Evolutionary conservation across 441 rosid genomes (phyloP), one percentile per base, ranked within the genome.

Genomic region (Populus hybrid): DNA sequence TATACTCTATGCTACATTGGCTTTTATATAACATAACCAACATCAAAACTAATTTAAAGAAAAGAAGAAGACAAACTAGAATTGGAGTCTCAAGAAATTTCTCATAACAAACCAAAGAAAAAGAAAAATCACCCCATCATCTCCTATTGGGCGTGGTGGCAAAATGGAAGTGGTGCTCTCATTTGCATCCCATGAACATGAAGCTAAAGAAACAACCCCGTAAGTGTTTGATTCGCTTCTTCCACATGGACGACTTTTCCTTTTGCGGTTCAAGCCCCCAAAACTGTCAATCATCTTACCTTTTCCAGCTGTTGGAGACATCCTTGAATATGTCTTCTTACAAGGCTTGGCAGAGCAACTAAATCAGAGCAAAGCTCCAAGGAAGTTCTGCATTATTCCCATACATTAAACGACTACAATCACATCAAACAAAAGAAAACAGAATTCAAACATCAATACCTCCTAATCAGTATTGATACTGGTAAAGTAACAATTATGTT

Each of bases 101-200:
- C 36, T 70, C 75, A 61, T 23, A 9, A 64, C 66, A 77, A 11
- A n/a, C 40, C 63, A 71, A 26, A 71, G 63, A n/a, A 72, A 50
- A 8, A 21, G 71, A 73, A 46, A 66, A n/a, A 80, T 82, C 71
- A 83, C 86, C 77, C 85, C 86, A 12, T 83, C 84, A 18, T 82
- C 82, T 70, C 85, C 82, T 59, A 75, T 68, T 23, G 2, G 10
- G 11, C 68, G 28, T 59, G 74, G 71, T 68, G 28, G 68, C 46
- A 72, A 28, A 59, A 61, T 67, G 28, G 38, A 71, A 61, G 26
- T 67, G 35, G 38, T 21, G 40, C n/a, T 32, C 70, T 26, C 16
- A 11, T 57, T 63, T 20, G 26, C 73, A 67, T 35, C 69, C 59
- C 69, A 24, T 11, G 77, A 38, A 61, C 36, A 35, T 59, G 61